A percentile compares a stretch with the other conserved stretches of the same genome.
Conservation (phyloP, 129 eudicot species). For the Dittrichia graveolens region DNA sequence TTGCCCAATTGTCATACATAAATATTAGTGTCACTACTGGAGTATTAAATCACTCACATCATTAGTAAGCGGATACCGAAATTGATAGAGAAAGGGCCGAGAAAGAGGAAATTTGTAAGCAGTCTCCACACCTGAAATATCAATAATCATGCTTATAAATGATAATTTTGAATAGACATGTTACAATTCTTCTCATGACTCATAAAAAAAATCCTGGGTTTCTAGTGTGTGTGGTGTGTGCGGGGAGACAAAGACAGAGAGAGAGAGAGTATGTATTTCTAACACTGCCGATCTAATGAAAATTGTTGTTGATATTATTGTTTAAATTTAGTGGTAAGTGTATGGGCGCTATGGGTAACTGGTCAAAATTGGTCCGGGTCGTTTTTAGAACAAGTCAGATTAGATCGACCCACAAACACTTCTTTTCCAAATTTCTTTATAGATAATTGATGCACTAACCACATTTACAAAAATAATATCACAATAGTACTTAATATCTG, state of each 20-base stretch:
- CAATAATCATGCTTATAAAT: neutral
- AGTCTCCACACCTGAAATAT: constrained; percentile 30
- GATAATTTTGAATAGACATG: neutral
- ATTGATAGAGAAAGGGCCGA: constrained; percentile 25
- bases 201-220: neutral
- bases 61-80: constrained; percentile 17
- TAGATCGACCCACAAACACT: no score
- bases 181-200: neutral
- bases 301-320: no score
- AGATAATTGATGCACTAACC: no score
- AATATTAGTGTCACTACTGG: neutral
- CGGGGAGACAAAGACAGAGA: neutral
- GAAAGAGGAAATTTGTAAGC: constrained; percentile 25
- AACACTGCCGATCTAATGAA: neutral
- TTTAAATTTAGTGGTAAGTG: no score
- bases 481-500: no score
- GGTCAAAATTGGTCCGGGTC: no score
- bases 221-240: no score
- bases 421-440: no score
- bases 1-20: neutral
- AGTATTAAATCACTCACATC: constrained; percentile 8
- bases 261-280: neutral
- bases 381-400: no score
- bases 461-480: no score
- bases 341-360: no score